phyloP scores from a whole-genome alignment of 2,329 filamentous ascomycete species.

The Pseudogymnoascus sp. region DNA sequence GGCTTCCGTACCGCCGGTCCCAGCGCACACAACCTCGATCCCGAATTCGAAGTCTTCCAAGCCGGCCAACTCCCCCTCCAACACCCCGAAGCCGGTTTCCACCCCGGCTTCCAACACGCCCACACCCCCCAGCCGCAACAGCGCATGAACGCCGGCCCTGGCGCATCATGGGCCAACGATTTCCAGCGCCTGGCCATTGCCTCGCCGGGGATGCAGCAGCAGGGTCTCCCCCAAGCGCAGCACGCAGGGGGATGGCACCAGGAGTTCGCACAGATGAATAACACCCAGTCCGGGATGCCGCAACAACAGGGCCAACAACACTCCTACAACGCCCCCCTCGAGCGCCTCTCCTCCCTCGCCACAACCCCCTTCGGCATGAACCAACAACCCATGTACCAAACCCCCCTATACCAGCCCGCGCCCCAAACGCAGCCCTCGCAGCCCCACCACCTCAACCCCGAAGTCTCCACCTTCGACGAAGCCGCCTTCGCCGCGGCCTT shows the following conservation, averaged over 20 bases:
- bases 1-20: no score
- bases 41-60: no score
- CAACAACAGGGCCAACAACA: conserved; percentile 6
- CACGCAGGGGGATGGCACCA: conserved; percentile 43
- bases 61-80: conserved; percentile 32
- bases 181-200: conserved; percentile 40
- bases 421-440: conserved; percentile 11
- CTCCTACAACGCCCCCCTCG: not conserved
- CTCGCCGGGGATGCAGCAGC: conserved; percentile 19
- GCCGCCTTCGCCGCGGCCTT: conserved; percentile 48
- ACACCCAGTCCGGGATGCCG: not conserved
- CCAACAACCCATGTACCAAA: conserved; percentile 10
- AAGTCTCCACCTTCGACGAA: conserved; percentile 40
- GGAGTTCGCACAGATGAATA: conserved; percentile 39
- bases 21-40: no score
- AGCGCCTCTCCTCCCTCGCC: not conserved
- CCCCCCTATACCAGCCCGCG: not conserved
- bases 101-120: conserved; percentile 14
- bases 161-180: conserved; percentile 31
- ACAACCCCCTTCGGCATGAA: not conserved
- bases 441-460: conserved; percentile 26
- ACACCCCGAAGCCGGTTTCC: not conserved
- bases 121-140: conserved; percentile 13
- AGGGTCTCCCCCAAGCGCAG: conserved; percentile 18
- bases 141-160: conserved; percentile 14